Base-by-base conservation (phyloP, 176 grass and related monocot species). In the Aegilops tauschii region DNA sequence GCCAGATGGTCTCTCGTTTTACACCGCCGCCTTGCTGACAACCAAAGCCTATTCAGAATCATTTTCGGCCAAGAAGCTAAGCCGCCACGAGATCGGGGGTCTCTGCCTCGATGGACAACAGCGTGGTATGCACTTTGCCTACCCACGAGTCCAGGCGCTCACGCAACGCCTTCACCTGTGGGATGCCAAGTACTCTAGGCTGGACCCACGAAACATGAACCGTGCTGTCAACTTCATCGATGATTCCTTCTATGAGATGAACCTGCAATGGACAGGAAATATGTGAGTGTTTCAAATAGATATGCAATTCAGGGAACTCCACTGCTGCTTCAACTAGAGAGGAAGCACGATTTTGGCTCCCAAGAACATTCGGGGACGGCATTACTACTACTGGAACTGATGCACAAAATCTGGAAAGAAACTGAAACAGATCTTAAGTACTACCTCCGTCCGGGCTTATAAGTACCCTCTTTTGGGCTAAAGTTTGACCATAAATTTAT, bases 241-340 rank as follows among this genome's bases (percentile, higher is more conserved):
- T 98, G 86, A 92, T 95, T 65, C 96, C 96, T 90, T 95, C 96
- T 61, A 98, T 95, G 61, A 98, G 91, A 95, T 95, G 96, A 86
- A 98, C 96, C 96, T 98, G 83, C 78, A 81, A 37, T 32, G 5
- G 44, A 71, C 76, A 67, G 80, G 4, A 69, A 42, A 45, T 61
- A 21, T 12, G 25, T 37, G 11, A 85, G 61, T 74, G 5, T 28
- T 49, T 44, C 45, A 65, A 69, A 52, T 40, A 34, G 29, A 85
- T 76, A 68, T 52, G 67, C 17, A 47, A 69, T 25, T 29, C 45
- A 1, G 3, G 18, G 31, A 44, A 44, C 12, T 47, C 14, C 21
- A 34, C 35, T 72, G 8, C 20, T 52, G 44, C 9, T 79, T 87
- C 42, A 88, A 80, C 52, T 81, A 47, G 13, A 76, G 20, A 75